A percentile compares a stretch with the other conserved stretches of the same genome.
phyloP scores from a whole-genome alignment of 2,329 filamentous ascomycete genomes.

The Neonectria ditissima region DNA sequence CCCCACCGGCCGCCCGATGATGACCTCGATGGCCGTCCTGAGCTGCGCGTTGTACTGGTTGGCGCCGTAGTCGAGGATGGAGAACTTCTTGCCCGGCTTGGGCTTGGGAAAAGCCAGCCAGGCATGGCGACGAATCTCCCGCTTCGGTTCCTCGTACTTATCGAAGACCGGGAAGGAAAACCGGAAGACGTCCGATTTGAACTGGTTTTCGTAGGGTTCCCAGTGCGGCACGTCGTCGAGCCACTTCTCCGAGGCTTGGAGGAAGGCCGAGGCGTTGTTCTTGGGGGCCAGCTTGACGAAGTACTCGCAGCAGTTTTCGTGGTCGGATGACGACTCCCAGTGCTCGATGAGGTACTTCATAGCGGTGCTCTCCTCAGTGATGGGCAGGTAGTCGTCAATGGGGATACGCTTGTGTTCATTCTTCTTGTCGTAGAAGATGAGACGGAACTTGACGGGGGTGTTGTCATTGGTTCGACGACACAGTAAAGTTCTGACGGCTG shows the following conservation, averaged over 20 bases:
- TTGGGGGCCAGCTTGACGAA: slow-evolving; percentile 35
- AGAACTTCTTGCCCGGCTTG: slow-evolving; percentile 9
- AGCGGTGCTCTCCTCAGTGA: slow-evolving; percentile 6
- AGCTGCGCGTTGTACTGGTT: slow-evolving; percentile 45
- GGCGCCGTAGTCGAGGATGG: slow-evolving; percentile 34
- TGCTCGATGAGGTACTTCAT: slow-evolving; percentile 23
- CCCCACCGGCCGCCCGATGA: slow-evolving; percentile 33
- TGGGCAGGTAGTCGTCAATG: slow-evolving; percentile 26
- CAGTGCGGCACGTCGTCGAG: slow-evolving; percentile 20
- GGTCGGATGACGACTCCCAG: neutral
- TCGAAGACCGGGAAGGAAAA: slow-evolving; percentile 22
- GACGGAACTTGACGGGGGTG: neutral
- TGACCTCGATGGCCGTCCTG: slow-evolving; percentile 41
- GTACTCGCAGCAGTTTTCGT: slow-evolving; percentile 33
- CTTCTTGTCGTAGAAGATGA: slow-evolving; percentile 32
- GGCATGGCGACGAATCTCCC: slow-evolving; percentile 26
- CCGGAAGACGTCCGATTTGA: slow-evolving; percentile 29
- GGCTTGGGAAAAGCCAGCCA: slow-evolving; percentile 40
- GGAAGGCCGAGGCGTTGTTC: neutral
- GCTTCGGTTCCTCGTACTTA: slow-evolving; percentile 10
- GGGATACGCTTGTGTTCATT: neutral
- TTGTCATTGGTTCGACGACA: slow-evolving; percentile 21
- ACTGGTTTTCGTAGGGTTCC: slow-evolving; percentile 36
- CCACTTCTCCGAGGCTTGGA: neutral
- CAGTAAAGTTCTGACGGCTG: slow-evolving; percentile 42